phyloP scores from a whole-genome alignment of 2,329 filamentous ascomycete genomes.

The Colletotrichum tropicale region DNA sequence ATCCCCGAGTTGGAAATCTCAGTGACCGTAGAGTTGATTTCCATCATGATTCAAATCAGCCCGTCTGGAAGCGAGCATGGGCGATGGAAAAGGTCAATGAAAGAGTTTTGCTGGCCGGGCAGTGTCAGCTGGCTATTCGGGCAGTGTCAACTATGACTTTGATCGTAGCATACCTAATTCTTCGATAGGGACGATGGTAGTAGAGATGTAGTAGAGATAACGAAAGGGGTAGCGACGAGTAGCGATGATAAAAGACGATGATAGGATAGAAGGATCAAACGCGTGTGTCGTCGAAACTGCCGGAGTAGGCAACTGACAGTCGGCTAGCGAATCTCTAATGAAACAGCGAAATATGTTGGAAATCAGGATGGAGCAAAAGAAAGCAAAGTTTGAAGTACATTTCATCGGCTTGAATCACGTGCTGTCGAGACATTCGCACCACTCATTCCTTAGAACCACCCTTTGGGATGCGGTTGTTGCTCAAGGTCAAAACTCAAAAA shows the following conservation, averaged over 20 bases:
- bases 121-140: not conserved
- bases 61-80: not conserved
- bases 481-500: not conserved
- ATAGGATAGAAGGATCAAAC: too few relatives aligned
- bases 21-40: not conserved
- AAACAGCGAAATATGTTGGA: not conserved
- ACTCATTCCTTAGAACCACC: not conserved
- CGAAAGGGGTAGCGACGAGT: not conserved
- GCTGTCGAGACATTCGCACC: not conserved
- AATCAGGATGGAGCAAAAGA: not conserved
- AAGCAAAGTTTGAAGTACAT: rapidly evolving
- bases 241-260: not conserved
- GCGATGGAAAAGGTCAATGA: not conserved
- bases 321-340: not conserved
- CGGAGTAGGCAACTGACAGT: rapidly evolving
- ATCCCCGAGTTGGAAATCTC: not conserved
- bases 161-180: not conserved
- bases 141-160: not conserved
- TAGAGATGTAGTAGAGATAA: not conserved
- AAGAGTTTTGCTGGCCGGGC: not conserved
- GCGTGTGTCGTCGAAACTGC: not conserved
- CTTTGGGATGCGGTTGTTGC: not conserved
- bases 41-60: not conserved
- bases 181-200: rapidly evolving
- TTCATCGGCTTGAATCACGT: not conserved